These are phyloP conservation scores for Platanthera zijinensis DNA, from an alignment of 106 monocot genomes.

Conservation along the genomic window DNA sequence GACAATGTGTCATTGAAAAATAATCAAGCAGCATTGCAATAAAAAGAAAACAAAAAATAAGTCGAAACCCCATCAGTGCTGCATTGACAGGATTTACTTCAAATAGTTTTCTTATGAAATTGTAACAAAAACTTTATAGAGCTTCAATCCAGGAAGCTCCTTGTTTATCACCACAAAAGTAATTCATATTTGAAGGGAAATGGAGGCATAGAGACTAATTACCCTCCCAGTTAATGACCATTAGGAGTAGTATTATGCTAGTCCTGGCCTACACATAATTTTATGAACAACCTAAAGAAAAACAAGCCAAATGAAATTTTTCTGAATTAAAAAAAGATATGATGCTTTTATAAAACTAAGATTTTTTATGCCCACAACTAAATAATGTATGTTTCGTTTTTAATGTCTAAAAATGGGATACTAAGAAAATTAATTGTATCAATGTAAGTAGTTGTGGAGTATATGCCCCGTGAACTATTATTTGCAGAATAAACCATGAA, in stretches of 20 bases:
- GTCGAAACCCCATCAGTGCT: neutral
- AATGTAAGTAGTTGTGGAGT: too few species aligned
- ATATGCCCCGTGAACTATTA: neutral
- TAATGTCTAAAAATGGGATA: neutral
- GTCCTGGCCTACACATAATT: neutral
- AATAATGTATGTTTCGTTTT: neutral
- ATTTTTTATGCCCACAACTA: neutral
- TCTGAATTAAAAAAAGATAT: neutral
- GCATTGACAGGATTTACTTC: neutral
- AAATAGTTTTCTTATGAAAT: neutral
- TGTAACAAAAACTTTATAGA: neutral
- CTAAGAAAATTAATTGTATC: neutral
- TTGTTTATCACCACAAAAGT: neutral
- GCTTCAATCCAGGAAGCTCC: neutral
- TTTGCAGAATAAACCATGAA: neutral
- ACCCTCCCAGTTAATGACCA: neutral
- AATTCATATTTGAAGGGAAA: neutral
- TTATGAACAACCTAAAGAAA: neutral
- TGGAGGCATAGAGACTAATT: neutral
- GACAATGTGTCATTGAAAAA: neutral
- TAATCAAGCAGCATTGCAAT: neutral
- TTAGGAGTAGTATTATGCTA: neutral
- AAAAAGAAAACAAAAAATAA: neutral
- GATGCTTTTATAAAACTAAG: neutral
- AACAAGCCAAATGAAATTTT: slow-evolving; percentile 1